Conservation (phyloP, 2,329 filamentous ascomycete species). For the Fusarium guadeloupense region DNA sequence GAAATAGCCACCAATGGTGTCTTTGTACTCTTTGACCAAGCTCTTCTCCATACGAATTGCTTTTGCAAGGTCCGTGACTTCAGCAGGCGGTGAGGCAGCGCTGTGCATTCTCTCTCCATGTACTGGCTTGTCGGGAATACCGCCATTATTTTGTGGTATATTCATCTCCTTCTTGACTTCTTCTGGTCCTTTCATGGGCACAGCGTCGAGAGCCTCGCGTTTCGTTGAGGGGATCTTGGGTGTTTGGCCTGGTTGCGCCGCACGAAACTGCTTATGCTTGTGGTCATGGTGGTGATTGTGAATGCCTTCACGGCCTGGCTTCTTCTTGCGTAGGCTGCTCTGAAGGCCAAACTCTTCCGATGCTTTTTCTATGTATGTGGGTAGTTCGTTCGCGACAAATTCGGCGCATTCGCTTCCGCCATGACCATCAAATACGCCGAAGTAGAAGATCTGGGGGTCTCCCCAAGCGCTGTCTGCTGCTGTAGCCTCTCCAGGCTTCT, state of each 20-base stretch:
- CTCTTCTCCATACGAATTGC: constrained; percentile 74
- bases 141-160: constrained; percentile 46
- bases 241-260: constrained; percentile 13
- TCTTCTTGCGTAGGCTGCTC: constrained; percentile 72
- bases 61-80: constrained; percentile 64
- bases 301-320: constrained; percentile 42
- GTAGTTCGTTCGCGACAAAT: constrained; percentile 84
- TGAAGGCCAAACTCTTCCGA: constrained; percentile 79
- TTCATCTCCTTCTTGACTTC: constrained; percentile 54
- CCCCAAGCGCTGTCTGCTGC: constrained; percentile 81
- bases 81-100: constrained; percentile 57
- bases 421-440: constrained; percentile 95
- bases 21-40: constrained; percentile 80
- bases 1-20: constrained; percentile 93
- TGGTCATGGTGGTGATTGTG: constrained; percentile 34
- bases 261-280: constrained; percentile 25
- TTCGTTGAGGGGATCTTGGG: constrained; percentile 30
- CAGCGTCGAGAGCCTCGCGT: constrained; percentile 44
- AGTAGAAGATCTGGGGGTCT: constrained; percentile 97
- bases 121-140: constrained; percentile 48
- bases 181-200: constrained; percentile 61
- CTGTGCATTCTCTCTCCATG: constrained; percentile 51
- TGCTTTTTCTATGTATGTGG: constrained; percentile 87
- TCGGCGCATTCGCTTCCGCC: constrained; percentile 89
- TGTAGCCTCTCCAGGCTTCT: constrained; percentile 67